phyloP scores from a whole-genome alignment of 2,329 filamentous ascomycete species.

The Microsporum audouinii region DNA sequence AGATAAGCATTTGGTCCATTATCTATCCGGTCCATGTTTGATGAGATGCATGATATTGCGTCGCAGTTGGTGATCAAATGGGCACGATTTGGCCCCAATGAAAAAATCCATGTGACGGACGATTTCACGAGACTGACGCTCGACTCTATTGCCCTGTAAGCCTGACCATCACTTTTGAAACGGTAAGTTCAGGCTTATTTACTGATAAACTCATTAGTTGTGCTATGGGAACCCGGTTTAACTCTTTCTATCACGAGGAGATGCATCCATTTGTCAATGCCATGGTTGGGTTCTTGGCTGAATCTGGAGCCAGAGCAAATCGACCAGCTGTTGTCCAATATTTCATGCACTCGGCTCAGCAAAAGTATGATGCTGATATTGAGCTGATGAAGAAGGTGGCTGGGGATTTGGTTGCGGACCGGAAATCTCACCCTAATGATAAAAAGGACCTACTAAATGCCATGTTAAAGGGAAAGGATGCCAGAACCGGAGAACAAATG shows the following conservation, averaged over 20 bases:
- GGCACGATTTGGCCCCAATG: neutral
- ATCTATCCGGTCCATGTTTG: neutral
- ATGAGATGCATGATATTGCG: constrained; percentile 3
- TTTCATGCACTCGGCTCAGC: neutral
- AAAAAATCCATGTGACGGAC: constrained; percentile 1
- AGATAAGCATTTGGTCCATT: neutral
- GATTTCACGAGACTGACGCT: neutral
- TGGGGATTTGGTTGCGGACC: neutral
- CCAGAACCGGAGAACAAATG: neutral
- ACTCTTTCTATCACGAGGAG: constrained; percentile 2
- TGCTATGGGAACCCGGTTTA: neutral
- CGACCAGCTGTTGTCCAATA: neutral
- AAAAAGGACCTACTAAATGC: constrained; percentile 1
- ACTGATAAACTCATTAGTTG: neutral
- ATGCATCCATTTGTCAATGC: constrained; percentile 1
- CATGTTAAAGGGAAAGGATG: constrained; percentile 1
- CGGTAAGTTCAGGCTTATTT: too few relatives aligned
- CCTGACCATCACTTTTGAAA: neutral
- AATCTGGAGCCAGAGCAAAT: neutral
- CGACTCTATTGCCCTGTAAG: neutral
- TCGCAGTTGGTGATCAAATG: constrained; percentile 1
- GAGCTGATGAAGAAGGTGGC: neutral
- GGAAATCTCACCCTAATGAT: neutral
- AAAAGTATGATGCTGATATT: constrained; percentile 1
- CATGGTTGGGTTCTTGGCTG: neutral